Evolutionary conservation across 306 rosid species (phyloP), one percentile per base, ranked within the genome.

Genomic region (Dalbergia cochinchinensis): DNA sequence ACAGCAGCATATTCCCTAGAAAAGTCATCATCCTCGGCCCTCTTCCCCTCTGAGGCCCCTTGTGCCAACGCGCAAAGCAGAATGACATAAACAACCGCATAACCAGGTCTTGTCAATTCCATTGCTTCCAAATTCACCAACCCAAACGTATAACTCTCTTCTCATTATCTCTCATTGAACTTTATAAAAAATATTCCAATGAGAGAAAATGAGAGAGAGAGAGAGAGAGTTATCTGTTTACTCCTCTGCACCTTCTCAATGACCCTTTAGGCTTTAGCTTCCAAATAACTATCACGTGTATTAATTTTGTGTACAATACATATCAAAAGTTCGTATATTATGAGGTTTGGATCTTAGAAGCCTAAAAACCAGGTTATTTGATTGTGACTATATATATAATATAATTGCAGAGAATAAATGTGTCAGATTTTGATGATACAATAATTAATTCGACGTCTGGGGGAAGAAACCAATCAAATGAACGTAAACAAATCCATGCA

Each of bases 111-210:
- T 86, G 83, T 83, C 85, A 89, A 81, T 82, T 84, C 93, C 92
- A 90, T 91, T 78, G 63, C 80, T 86, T 51, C 8, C 50, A 65
- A 73, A 58, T 39, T 83, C 78, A 83, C 57, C 83, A 78, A 73
- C 45, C 67, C 83, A 73, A 73, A 57, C 57, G 64, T 12, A 16
- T 1, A 63, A 61, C 57, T 83, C 83, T 10, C 51, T 55, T 57
- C 65, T 92, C 97, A 90, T 54, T 6, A 54, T 94, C 78, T 94
- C 90, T 88, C 97, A 92, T 90, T 72, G 84, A 85, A 85, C 62
- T 81, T 74, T 11, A 26, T 26, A 6, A 62, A 64, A 34, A 61
- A 34, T 4, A 72, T 76, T 9, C 68, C 44, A 71, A 58, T 73
- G 41, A 76, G 80, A 39, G 53, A 51, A 2, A 59, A 13, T 31